These are phyloP conservation scores for Guadua angustifolia DNA, from an alignment of 176 grass and related monocot species.

Conservation along the genomic window DNA sequence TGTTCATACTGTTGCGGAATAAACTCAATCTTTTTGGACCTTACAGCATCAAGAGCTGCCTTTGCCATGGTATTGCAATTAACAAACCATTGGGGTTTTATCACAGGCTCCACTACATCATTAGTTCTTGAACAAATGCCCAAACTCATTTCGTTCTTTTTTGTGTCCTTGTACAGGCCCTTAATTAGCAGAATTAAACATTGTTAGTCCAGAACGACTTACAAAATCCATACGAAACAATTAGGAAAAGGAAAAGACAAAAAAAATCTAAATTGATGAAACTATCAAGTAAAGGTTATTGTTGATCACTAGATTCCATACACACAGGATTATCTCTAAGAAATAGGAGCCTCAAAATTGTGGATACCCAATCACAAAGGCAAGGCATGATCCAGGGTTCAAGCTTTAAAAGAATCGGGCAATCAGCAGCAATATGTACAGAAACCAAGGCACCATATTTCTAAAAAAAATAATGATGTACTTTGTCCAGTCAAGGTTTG, in stretches of 20 bases:
- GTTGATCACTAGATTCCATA: neutral
- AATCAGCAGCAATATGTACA: neutral
- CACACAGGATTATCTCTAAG: neutral
- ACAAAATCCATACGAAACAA: slow-evolving; percentile 10
- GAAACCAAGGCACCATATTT: neutral
- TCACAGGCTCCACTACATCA: slow-evolving; percentile 86
- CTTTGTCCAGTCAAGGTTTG: slow-evolving; percentile 11
- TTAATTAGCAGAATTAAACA: slow-evolving; percentile 49
- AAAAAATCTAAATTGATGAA: neutral
- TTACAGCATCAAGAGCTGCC: slow-evolving; percentile 74
- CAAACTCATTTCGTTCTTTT: slow-evolving; percentile 96
- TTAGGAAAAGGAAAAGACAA: neutral
- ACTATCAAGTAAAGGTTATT: neutral
- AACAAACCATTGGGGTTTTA: slow-evolving; percentile 95
- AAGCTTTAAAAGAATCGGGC: neutral
- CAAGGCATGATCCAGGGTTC: neutral
- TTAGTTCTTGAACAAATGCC: slow-evolving; percentile 86
- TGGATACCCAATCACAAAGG: neutral
- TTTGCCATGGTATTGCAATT: slow-evolving; percentile 83
- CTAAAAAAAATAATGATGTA: neutral
- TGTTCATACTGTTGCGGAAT: slow-evolving; percentile 93
- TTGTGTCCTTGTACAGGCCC: slow-evolving; percentile 76
- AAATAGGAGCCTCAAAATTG: slow-evolving; percentile 23
- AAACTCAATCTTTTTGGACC: slow-evolving; percentile 82
- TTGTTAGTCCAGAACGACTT: slow-evolving; percentile 21